Evolutionary conservation across 352 stramenopile species (phyloP).

Genomic region (Thalassiosira livingstoniorum): DNA sequence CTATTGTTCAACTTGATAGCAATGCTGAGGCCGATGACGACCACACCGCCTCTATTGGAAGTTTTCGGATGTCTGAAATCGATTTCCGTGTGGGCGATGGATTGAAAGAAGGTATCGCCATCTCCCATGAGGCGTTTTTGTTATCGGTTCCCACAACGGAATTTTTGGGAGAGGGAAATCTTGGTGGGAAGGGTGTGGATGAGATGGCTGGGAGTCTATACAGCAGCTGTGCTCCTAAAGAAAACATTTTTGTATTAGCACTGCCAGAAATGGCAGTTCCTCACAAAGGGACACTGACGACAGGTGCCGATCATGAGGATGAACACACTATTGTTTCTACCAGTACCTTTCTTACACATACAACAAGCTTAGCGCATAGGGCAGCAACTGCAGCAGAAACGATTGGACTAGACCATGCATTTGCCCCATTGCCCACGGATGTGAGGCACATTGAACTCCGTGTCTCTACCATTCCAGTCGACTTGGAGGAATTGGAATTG

Average conservation of each 20-base stretch:
- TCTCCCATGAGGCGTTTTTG: slow-evolving; percentile 48
- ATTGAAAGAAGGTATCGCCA: slow-evolving; percentile 1
- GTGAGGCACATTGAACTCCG: slow-evolving; percentile 45
- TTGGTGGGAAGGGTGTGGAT: too few species aligned
- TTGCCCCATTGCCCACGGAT: slow-evolving; percentile 50
- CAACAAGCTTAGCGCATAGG: neutral
- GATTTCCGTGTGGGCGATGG: too few species aligned
- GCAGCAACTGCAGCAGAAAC: slow-evolving; percentile 2
- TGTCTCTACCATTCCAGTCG: slow-evolving; percentile 26
- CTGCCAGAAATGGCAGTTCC: slow-evolving; percentile 28
- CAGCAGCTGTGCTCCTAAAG: neutral
- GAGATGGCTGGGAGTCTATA: slow-evolving; percentile 7
- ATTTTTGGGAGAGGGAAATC: neutral
- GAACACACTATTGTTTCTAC: slow-evolving; percentile 6
- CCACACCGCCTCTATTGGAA: neutral
- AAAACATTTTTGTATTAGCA: slow-evolving; percentile 40
- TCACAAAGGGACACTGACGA: neutral
- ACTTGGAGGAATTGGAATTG: neutral
- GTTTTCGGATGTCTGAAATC: too few species aligned
- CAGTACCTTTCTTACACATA: slow-evolving; percentile 12
- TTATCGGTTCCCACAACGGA: slow-evolving; percentile 26
- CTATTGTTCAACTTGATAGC: neutral
- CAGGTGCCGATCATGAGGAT: neutral
- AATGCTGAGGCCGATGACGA: slow-evolving; percentile 1
- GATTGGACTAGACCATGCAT: slow-evolving; percentile 22